Evolutionary conservation across 345 rosid genomes (phyloP).

Genomic region (Lenwebbia sp.): DNA sequence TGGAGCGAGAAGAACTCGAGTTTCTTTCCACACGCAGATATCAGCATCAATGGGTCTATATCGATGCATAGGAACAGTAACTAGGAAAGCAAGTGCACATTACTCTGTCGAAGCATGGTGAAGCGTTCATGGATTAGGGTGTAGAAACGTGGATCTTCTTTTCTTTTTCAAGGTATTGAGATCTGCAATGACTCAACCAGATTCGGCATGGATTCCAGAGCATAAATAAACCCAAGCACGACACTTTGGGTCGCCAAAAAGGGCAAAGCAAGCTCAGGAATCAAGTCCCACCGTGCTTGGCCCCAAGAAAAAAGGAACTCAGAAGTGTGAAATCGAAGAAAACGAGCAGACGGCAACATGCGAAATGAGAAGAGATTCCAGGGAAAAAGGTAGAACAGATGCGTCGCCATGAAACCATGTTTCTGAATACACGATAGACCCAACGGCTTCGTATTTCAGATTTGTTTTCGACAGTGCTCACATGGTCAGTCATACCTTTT

Average conservation of each 20-base stretch:
- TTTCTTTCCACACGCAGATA: not conserved
- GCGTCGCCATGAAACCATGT: not conserved
- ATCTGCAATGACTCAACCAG: not conserved
- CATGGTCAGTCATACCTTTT: not conserved
- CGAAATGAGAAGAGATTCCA: not conserved
- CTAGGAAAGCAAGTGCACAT: not conserved
- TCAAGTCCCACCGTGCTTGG: not conserved
- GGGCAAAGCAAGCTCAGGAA: not conserved
- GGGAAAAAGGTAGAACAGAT: not conserved
- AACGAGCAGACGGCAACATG: not conserved
- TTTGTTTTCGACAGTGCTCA: not conserved
- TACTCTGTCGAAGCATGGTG: not conserved
- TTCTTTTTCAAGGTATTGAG: not conserved
- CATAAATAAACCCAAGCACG: not conserved
- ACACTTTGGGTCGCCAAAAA: not conserved
- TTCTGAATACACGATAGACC: not conserved
- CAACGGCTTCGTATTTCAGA: not conserved
- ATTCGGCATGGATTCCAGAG: not conserved
- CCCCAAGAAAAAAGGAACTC: not conserved
- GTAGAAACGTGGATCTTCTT: not conserved
- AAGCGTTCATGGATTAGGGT: not conserved
- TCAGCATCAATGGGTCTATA: not conserved
- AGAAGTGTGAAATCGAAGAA: not conserved
- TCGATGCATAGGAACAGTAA: not conserved
- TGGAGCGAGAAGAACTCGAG: not conserved